Evolutionary conservation across 768 basidiomycete genomes (phyloP).

Genomic region (Xerocomus potaroensis): DNA sequence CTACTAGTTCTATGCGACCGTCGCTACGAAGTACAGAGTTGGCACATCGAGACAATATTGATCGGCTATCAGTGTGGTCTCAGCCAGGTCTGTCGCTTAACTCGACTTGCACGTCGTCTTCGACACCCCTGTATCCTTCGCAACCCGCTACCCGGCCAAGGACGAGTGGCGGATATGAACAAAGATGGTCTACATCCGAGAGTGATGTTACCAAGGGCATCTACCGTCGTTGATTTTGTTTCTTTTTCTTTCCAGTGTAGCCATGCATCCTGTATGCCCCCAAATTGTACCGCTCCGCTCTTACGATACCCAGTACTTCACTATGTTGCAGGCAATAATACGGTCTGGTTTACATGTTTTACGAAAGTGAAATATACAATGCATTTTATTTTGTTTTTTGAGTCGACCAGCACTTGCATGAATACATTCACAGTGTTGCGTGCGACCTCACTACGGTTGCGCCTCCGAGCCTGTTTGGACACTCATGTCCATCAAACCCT

Average conservation of each 20-base stretch:
- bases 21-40: conserved; percentile 1
- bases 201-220: conserved; percentile 15
- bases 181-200: conserved; percentile 25
- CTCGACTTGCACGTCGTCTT: no score
- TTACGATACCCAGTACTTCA: neutral
- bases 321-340: neutral
- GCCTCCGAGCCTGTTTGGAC: neutral
- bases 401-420: conserved; percentile 3
- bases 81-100: neutral
- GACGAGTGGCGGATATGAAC: conserved; percentile 4
- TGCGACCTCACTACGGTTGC: conserved; percentile 1
- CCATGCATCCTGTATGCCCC: neutral
- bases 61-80: neutral
- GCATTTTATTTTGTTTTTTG: no score
- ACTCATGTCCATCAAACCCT: neutral
- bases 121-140: neutral
- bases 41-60: conserved; percentile 1
- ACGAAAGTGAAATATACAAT: no score
- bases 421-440: neutral
- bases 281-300: conserved; percentile 9
- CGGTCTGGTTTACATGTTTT: no score
- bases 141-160: conserved; percentile 3
- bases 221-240: conserved; percentile 12
- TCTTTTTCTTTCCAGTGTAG: conserved; percentile 1
- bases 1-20: conserved; percentile 10